Percentiles rank a stretch among this genome's conserved stretches.
Evolutionary conservation across 441 rosid species (phyloP).

Genomic region (Raphanus hybrid): DNA sequence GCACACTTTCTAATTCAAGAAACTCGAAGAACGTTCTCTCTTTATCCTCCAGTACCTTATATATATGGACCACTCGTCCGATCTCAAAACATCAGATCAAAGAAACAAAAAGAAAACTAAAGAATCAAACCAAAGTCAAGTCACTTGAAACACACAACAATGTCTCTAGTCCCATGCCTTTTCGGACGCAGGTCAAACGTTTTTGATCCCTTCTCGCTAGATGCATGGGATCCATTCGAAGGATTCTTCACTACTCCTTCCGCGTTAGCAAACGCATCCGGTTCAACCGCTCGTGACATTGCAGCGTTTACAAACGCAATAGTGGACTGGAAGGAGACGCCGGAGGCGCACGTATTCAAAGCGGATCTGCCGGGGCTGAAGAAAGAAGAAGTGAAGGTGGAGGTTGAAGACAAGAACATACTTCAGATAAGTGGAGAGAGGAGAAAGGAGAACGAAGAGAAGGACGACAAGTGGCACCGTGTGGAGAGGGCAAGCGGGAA

Average conservation of each 20-base stretch:
- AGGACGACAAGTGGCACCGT: conserved; percentile 49
- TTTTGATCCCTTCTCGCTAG: conserved; percentile 47
- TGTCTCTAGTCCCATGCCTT: conserved; percentile 47
- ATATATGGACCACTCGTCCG: not conserved
- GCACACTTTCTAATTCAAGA: conserved; percentile 15
- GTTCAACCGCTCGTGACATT: conserved; percentile 27
- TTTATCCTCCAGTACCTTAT: conserved; percentile 6
- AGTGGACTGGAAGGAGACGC: conserved; percentile 33
- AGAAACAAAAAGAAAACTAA: conserved; percentile 6
- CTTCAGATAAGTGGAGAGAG: conserved; percentile 51
- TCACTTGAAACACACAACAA: not conserved
- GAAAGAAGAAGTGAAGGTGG: conserved; percentile 51
- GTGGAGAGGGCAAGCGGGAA: conserved; percentile 47
- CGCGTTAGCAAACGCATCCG: not conserved
- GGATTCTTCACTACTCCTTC: conserved; percentile 24
- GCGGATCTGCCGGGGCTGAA: conserved; percentile 49
- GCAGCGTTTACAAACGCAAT: conserved; percentile 37
- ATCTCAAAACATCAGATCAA: conserved; percentile 16
- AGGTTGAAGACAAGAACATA: conserved; percentile 43
- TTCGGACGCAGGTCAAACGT: conserved; percentile 40
- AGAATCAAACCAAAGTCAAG: not conserved
- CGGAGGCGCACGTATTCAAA: not conserved
- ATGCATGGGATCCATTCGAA: conserved; percentile 46
- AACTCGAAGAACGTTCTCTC: conserved; percentile 30
- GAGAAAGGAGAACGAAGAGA: conserved; percentile 45